Evolutionary conservation across 2,329 filamentous ascomycete species (phyloP).

Genomic region (Ophiostoma himal-ulmi): DNA sequence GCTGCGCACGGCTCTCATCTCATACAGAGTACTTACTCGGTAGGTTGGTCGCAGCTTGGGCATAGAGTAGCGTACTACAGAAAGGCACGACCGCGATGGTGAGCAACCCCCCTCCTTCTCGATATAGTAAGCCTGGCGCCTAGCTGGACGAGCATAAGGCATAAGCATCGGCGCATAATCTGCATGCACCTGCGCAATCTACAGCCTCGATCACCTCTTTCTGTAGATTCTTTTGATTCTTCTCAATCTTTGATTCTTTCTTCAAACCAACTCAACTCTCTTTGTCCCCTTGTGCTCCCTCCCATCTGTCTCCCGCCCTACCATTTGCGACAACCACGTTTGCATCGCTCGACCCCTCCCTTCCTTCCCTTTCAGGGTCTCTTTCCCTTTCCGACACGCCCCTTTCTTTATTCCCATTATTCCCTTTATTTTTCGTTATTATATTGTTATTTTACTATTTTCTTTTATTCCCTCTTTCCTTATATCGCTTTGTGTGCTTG

Average conservation of each 20-base stretch:
- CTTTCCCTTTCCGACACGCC: conserved; percentile 6
- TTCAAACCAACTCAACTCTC: neutral
- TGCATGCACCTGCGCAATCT: conserved; percentile 3
- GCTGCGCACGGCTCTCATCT: neutral
- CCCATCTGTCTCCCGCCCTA: neutral
- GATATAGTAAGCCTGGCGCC: neutral
- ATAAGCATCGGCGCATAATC: neutral
- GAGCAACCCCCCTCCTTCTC: neutral
- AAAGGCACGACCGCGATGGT: neutral
- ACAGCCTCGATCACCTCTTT: neutral
- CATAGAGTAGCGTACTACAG: neutral
- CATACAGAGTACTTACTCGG: too few relatives aligned
- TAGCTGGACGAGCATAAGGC: neutral
- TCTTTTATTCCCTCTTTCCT: neutral
- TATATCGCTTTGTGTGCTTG: neutral
- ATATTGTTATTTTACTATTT: neutral
- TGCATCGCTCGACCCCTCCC: conserved; percentile 4
- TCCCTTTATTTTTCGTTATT: neutral
- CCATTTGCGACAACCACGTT: neutral
- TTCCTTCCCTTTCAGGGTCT: conserved; percentile 10
- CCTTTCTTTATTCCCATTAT: neutral
- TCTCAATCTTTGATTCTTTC: neutral
- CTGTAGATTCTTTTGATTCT: neutral
- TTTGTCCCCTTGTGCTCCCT: neutral
- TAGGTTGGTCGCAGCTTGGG: neutral